Base-by-base conservation (phyloP, 2,329 filamentous ascomycete species). In the Ceratocystis lukuohia region DNA sequence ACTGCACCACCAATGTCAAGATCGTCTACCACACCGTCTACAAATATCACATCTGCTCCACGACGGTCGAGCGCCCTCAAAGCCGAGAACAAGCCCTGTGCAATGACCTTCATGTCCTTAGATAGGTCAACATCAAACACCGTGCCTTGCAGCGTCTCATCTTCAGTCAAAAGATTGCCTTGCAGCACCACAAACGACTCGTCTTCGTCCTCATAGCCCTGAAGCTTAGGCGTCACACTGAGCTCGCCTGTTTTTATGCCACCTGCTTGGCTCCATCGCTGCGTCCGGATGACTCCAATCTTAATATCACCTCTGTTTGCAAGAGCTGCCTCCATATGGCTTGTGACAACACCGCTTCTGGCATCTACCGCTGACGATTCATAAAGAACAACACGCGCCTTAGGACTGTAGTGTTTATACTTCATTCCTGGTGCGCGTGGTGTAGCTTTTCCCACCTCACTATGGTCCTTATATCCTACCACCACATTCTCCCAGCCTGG, bases 381-480 rank as follows among this genome's bases (percentile, higher is more conserved):
- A 73, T 91, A 96, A 1, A 97, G 79, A 15, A 96, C 78, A 1
- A 99, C 92, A 59, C 82, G 85, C 0, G 94, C 95, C 74, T 87
- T 89, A 0, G 94, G 94, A 56, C 92, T 96, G 73, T 99, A 99
- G 74, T 99, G 94, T 73, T 94, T 90, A 74, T 99, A 99, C 76
- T 99, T 99, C 94, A 99, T 99, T 0, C 94, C 94, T 0, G 94
- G 94, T 0, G 94, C 94, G 66, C 90, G 82, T 0, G 94, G 94
- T 8, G 82, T 81, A n/a, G 69, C 68, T 0, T 74, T 84, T 4
- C 83, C 87, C 22, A 83, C 80, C 71, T 90, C 84, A 17, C 84
- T 84, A 67, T 82, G 81, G 71, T 96, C 91, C 72, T 87, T 85
- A 75, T 96, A 97, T 10, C 84, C 93, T 68, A 88, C 84, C 69